Evolutionary conservation across 768 basidiomycete species (phyloP).

Genomic region (Lentinus tigrinus): DNA sequence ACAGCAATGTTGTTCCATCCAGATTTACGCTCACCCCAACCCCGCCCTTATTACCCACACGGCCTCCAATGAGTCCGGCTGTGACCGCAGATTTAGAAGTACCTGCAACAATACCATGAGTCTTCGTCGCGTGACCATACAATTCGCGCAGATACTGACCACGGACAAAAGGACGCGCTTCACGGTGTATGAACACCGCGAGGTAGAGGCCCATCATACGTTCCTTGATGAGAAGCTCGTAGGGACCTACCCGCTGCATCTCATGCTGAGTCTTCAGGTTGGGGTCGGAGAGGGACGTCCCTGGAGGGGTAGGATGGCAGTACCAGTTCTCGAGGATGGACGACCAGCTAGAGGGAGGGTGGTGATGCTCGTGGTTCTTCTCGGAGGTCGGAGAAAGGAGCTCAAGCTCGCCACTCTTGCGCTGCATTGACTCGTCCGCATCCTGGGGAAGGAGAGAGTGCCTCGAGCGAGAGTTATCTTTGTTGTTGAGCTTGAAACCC

Average conservation of each 20-base stretch:
- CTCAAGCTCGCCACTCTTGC: conserved; percentile 14
- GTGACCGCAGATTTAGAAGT: conserved; percentile 82
- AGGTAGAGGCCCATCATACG: conserved; percentile 89
- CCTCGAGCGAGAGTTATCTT: conserved; percentile 26
- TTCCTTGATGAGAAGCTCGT: conserved; percentile 84
- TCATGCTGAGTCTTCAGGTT: conserved; percentile 8
- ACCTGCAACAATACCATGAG: conserved; percentile 38
- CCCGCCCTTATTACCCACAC: conserved; percentile 91
- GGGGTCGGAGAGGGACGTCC: background rate
- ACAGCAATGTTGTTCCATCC: conserved; percentile 78
- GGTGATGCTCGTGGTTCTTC: conserved; percentile 21
- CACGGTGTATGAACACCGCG: conserved; percentile 72
- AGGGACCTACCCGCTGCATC: conserved; percentile 58
- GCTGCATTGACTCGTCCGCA: conserved; percentile 23
- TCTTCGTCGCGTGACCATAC: background rate
- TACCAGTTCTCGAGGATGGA: conserved; percentile 75
- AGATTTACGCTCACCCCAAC: conserved; percentile 89
- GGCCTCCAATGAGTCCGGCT: conserved; percentile 85
- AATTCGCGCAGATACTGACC: conserved; percentile 37
- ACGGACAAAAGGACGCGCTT: conserved; percentile 60
- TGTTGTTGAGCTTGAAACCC: conserved; percentile 66
- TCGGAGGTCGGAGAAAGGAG: conserved; percentile 5
- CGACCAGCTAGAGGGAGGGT: conserved; percentile 61
- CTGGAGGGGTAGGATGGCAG: conserved; percentile 34
- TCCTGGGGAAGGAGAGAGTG: conserved; percentile 20